Evolutionary conservation across 495 filamentous ascomycete genomes (phyloP).

Genomic region (Bryoglossum gracile): DNA sequence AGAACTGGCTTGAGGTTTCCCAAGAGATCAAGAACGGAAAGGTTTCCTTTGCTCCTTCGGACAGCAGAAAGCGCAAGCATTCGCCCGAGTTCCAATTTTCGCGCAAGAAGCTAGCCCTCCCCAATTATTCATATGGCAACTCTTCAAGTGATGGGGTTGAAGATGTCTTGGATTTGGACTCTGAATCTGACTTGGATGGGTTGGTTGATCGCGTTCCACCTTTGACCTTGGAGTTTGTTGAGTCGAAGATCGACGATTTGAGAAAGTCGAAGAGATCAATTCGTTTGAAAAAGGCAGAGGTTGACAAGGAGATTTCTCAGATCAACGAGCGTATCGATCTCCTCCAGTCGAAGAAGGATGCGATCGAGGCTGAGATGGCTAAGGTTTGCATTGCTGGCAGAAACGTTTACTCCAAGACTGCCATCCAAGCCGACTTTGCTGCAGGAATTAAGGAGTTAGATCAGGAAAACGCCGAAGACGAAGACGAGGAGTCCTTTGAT

Average conservation of each 20-base stretch:
- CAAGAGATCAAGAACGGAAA: conserved; percentile 39
- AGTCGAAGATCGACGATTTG: conserved; percentile 59
- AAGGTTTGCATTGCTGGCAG: conserved; percentile 9
- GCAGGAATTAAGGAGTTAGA: conserved; percentile 17
- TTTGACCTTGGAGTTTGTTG: conserved; percentile 28
- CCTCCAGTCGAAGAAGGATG: conserved; percentile 44
- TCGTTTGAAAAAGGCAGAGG: conserved; percentile 26
- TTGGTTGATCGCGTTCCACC: conserved; percentile 3
- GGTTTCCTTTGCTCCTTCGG: conserved; percentile 40
- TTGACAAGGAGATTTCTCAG: conserved; percentile 35
- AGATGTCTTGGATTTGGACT: background rate
- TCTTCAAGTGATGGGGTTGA: background rate
- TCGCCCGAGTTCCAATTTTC: conserved; percentile 13
- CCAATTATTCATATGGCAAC: background rate
- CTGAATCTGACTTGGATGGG: background rate
- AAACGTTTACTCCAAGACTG: conserved; percentile 10
- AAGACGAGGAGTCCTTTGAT: conserved; percentile 6
- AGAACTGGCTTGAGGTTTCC: conserved; percentile 41
- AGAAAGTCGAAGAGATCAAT: conserved; percentile 55
- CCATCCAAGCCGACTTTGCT: conserved; percentile 15
- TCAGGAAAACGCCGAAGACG: conserved; percentile 12
- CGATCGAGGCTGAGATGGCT: conserved; percentile 19
- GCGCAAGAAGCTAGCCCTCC: conserved; percentile 15
- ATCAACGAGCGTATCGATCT: conserved; percentile 46
- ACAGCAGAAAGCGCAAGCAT: conserved; percentile 29